Evolutionary conservation across 441 rosid genomes (phyloP), one percentile per base, ranked within the genome.

Genomic region (Corymbia calophylla): DNA sequence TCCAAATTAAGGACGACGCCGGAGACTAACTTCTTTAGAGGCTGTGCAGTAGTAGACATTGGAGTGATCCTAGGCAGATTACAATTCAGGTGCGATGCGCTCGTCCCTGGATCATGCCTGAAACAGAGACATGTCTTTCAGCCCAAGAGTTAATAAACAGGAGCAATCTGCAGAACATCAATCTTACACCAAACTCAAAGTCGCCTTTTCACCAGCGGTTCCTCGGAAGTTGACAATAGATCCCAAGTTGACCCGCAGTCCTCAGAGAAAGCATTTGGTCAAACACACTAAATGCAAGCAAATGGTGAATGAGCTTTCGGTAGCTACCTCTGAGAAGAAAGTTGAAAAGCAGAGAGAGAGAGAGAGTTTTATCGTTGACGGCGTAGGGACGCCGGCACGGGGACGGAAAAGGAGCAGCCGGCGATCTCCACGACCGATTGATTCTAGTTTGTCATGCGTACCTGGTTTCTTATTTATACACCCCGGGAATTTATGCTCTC

Each of bases 1-100:
- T 97, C 99, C 93, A 97, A 94, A 93, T 96, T 99, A 86, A 97
- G 93, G 84, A 97, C 93, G 64, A 96, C 97, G n/a, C 94, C 95
- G 8, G 97, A 93, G 21, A 93, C 92, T 13, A 94, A 73, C 89
- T 95, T 97, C 93, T 94, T 94, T 70, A 95, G 91, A 27, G 95
- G 91, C 86, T 89, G 93, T 86, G 92, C 91, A 88, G 91, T 90
- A 44, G 56, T 54, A 17, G 94, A 95, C 93, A 91, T 88, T 86
- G 87, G 80, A 18, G 88, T 54, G 86, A 87, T 23, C 88, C 80
- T 68, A 32, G 3, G 47, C 80, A 18, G 80, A 68, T 32, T 35
- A 68, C 21, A 32, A 68, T 68, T 68, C 80, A 68, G 25, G 19
- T 8, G 25, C 47, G 18, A 68, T 35, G 80, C 44, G 32, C 80